Evolutionary conservation across 1,284 basidiomycete species (phyloP).

Genomic region (Entoloma clypeatum): DNA sequence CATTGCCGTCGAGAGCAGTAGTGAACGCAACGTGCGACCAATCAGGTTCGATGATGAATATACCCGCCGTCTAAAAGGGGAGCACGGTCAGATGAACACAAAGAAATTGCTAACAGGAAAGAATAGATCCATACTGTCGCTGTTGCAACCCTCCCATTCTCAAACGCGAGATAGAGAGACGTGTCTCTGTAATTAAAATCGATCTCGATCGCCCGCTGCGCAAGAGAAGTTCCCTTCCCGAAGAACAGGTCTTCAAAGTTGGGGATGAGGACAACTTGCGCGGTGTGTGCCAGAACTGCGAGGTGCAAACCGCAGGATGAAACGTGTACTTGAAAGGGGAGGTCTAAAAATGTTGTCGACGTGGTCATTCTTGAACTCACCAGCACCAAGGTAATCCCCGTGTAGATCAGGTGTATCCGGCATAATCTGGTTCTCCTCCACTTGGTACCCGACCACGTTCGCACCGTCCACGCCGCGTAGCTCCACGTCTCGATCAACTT

Average conservation of each 20-base stretch:
- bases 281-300: conserved; percentile 41
- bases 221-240: too few relatives aligned
- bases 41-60: conserved; percentile 40
- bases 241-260: too few relatives aligned
- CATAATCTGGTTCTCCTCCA: too few relatives aligned
- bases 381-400: conserved; percentile 30
- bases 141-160: conserved; percentile 45
- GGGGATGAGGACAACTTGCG: conserved; percentile 47
- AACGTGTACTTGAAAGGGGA: conserved; percentile 49
- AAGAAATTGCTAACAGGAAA: conserved; percentile 1
- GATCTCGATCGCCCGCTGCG: too few relatives aligned
- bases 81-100: background rate
- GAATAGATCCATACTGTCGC: conserved; percentile 41
- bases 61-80: conserved; percentile 46
- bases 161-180: conserved; percentile 53
- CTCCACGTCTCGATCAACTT: too few relatives aligned
- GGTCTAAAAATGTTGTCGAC: conserved; percentile 12
- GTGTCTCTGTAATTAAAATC: too few relatives aligned
- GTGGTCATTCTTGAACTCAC: conserved; percentile 19
- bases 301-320: conserved; percentile 56
- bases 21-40: conserved; percentile 15
- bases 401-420: conserved; percentile 3
- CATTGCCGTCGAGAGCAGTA: conserved; percentile 17
- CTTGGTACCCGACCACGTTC: too few relatives aligned
- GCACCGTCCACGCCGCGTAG: too few relatives aligned